Base-by-base conservation (phyloP, 768 basidiomycete species). In the Pholiota conissans region DNA sequence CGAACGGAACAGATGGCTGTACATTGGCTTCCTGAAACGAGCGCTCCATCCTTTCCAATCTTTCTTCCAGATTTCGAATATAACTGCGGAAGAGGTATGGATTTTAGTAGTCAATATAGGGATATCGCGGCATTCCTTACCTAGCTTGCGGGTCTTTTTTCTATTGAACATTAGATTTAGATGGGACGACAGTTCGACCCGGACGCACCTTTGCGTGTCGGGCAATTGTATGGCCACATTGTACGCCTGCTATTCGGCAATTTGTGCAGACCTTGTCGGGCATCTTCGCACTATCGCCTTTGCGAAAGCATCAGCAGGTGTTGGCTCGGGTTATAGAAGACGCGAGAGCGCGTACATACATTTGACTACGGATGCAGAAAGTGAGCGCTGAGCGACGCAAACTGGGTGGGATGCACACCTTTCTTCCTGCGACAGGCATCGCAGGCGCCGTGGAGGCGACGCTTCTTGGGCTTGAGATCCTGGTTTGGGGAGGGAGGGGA, bases 231-330 rank as follows among this genome's bases (percentile, higher is more conserved):
- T 87, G 86, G 0, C 79, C 81, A 64, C 86, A 88, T 35, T 78
- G 74, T 2, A 76, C 70, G 35, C 71, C 74, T 39, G 77, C 79
- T 1, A 74, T 63, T 0, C 75, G 73, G 62, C 86, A 88, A 61
- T 84, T 86, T 1, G 84, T 77, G 65, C 86, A 88, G 35, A 72
- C 68, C 34, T 81, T 82, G 5, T 74, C 72, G 2, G 80, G 79
- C 79, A 80, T 83, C 56, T 77, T 80, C 13, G 84, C 83, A 61
- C 87, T 88, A 59, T 89, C 84, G 61, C 84, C 84, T 84, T 35
- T 48, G 16, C 14, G 55, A 48, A 42, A 32, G 24, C 22, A 51
- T 53, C 14, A 45, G 42, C 42, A 45, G n/a, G 3, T 18, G 10
- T 45, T 11, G 22, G 7, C 11, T n/a, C n/a, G 42, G 42, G 22